Conservation (phyloP, 225 moss, liverwort and hornwort species). For the Asterella californica region DNA sequence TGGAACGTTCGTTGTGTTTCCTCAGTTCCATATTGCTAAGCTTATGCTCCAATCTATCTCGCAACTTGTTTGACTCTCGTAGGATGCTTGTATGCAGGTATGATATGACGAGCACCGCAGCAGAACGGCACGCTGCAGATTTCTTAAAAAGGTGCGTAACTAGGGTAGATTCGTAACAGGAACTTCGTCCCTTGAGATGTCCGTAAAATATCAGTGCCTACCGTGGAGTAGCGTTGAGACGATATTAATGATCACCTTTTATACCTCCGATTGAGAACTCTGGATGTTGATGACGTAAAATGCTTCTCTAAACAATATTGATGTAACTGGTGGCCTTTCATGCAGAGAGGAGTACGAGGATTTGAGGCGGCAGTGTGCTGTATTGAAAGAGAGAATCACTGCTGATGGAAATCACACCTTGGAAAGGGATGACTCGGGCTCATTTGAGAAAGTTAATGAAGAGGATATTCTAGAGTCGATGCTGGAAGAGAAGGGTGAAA, state of each 20-base stretch:
- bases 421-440: conserved; percentile 42
- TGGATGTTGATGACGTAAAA: not conserved
- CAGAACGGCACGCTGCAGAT: conserved; percentile 60
- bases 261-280: not conserved
- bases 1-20: no score
- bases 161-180: not conserved
- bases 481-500: conserved; percentile 22
- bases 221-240: not conserved
- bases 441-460: conserved; percentile 46
- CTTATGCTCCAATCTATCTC: not conserved
- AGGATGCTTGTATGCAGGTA: conserved; percentile 32
- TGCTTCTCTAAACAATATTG: not conserved
- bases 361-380: conserved; percentile 40
- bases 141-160: conserved; percentile 36
- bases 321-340: not conserved
- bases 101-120: conserved; percentile 61
- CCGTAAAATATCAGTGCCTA: not conserved
- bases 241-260: not conserved
- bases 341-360: conserved; percentile 40
- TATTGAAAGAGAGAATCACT: conserved; percentile 31
- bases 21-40: not conserved
- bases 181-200: not conserved
- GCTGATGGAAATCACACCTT: conserved; percentile 26
- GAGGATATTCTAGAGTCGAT: conserved; percentile 43
- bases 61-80: not conserved